Conservation (phyloP, 495 filamentous ascomycete genomes). For the Tuber melanosporum region DNA sequence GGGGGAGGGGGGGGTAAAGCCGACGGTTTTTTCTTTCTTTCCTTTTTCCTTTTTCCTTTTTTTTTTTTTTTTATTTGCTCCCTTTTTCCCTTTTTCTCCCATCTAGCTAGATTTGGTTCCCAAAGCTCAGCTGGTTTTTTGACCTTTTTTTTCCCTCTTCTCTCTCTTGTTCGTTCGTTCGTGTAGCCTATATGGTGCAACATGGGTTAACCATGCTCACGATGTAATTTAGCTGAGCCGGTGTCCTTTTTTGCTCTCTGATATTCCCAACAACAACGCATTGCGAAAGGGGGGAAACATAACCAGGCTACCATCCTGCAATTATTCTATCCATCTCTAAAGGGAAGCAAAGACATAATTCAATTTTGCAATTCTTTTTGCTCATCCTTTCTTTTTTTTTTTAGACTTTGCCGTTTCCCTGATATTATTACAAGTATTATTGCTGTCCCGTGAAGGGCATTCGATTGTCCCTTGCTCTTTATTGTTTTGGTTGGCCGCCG, state of each 20-base stretch:
- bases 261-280: background rate
- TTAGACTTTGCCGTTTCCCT: background rate
- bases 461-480: background rate
- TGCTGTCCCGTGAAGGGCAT: background rate
- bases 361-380: background rate
- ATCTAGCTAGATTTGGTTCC: constrained; percentile 1
- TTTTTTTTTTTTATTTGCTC: background rate
- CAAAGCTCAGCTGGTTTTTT: background rate
- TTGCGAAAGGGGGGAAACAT: background rate
- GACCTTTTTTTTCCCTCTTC: background rate
- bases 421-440: background rate
- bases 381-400: background rate
- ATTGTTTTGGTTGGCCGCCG: background rate
- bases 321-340: background rate
- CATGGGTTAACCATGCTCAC: background rate
- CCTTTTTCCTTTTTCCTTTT: background rate
- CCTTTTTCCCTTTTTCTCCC: background rate
- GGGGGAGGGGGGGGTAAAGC: background rate
- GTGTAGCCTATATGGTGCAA: background rate
- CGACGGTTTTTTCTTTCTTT: background rate
- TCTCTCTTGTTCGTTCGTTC: background rate
- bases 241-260: background rate
- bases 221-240: background rate
- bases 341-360: background rate
- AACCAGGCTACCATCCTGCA: background rate